Percentiles rank a stretch among this genome's conserved stretches.
These are phyloP conservation scores for Tolypocladium amazonense DNA, from an alignment of 2,329 filamentous ascomycete genomes.

Conservation along the genomic window DNA sequence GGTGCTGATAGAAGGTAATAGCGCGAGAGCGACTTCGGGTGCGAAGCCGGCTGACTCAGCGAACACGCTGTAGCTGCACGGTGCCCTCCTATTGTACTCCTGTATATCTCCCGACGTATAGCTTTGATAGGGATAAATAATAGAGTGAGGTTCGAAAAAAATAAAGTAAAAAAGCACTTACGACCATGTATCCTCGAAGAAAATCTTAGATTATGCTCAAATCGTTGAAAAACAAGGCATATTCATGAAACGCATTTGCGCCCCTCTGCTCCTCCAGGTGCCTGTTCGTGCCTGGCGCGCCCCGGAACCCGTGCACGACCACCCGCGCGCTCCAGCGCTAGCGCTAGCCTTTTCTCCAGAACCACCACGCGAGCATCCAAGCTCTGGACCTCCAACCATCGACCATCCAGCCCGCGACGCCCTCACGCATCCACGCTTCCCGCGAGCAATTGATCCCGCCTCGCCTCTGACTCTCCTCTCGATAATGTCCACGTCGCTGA, in stretches of 20 bases:
- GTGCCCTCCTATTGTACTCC: too few species aligned
- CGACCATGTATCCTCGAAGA: too few species aligned
- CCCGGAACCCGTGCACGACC: neutral
- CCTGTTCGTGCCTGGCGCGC: neutral
- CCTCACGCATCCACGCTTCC: neutral
- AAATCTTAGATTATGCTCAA: too few species aligned
- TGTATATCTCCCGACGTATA: too few species aligned
- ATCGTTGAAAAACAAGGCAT: too few species aligned
- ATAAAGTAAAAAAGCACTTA: too few species aligned
- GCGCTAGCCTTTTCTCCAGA: neutral
- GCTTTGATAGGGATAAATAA: too few species aligned
- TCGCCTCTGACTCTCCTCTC: neutral
- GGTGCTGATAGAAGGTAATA: too few species aligned
- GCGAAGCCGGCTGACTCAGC: neutral
- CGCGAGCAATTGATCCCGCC: neutral
- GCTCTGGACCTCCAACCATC: neutral
- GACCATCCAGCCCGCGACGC: neutral
- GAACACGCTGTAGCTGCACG: too few species aligned
- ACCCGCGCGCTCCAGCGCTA: neutral
- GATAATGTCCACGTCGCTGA: slow-evolving; percentile 9
- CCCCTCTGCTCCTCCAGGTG: neutral
- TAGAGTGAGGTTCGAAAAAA: too few species aligned
- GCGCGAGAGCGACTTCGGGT: neutral
- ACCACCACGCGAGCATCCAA: neutral
- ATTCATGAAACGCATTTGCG: too few species aligned